Conservation (phyloP, 208 protist species). For the Trypanosoma vivax region DNA sequence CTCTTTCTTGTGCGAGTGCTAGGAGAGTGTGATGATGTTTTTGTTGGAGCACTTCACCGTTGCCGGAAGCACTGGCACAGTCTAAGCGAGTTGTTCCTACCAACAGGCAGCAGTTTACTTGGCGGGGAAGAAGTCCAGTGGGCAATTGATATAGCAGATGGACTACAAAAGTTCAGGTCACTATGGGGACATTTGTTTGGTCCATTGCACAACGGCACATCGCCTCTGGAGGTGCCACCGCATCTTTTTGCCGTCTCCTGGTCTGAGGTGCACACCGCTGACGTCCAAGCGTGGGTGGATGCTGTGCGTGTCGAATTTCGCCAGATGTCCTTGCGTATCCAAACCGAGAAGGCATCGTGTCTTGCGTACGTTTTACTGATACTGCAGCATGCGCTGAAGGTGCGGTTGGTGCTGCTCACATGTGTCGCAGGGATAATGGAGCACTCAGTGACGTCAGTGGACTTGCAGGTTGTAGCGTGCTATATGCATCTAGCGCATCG, state of each 20-base stretch:
- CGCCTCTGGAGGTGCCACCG: constrained; percentile 18
- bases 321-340: constrained; percentile 31
- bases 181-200: constrained; percentile 72
- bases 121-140: constrained; percentile 7
- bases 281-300: constrained; percentile 34
- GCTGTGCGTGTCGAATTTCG: constrained; percentile 28
- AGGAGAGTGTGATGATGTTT: not conserved
- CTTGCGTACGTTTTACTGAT: constrained; percentile 62
- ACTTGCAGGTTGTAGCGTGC: constrained; percentile 45
- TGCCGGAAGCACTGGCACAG: not conserved
- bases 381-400: constrained; percentile 39
- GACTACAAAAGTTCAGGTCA: constrained; percentile 36
- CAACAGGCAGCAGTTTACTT: not conserved
- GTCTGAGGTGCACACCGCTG: constrained; percentile 31
- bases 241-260: constrained; percentile 71
- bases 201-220: constrained; percentile 18
- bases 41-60: constrained; percentile 12
- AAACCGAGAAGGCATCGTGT: constrained; percentile 31
- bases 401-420: constrained; percentile 43
- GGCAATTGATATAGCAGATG: constrained; percentile 35
- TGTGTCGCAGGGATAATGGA: constrained; percentile 53
- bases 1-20: constrained; percentile 8
- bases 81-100: not conserved
- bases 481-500: constrained; percentile 39
- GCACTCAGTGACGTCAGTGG: constrained; percentile 45